Percentiles rank a stretch among this genome's conserved stretches.
Evolutionary conservation across 345 rosid genomes (phyloP).

Genomic region (Acer campestre): DNA sequence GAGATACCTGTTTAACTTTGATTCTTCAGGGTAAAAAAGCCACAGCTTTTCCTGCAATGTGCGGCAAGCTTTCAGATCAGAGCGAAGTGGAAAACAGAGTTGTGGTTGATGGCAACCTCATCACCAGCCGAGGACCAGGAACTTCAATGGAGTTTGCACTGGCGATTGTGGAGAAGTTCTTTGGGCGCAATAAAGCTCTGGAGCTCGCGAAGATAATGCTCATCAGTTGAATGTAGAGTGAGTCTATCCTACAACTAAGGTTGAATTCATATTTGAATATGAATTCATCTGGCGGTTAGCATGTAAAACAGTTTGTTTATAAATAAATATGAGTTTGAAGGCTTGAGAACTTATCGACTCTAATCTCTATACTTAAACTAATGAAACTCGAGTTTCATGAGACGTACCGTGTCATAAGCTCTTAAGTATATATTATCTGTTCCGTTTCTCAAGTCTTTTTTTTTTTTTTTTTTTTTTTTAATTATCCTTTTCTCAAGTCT

Average conservation of each 20-base stretch:
- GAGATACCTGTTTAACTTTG: background rate
- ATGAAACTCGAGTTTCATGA: too few relatives aligned
- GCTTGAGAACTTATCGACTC: background rate
- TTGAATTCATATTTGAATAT: conserved; percentile 27
- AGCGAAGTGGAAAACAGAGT: conserved; percentile 78
- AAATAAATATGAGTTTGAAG: conserved; percentile 22
- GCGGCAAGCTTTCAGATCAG: conserved; percentile 73
- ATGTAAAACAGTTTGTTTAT: conserved; percentile 18
- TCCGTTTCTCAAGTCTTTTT: too few relatives aligned
- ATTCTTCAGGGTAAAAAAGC: conserved; percentile 85
- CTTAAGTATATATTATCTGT: too few relatives aligned
- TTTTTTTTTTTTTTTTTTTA: too few relatives aligned
- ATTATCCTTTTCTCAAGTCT: too few relatives aligned
- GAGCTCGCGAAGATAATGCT: conserved; percentile 72
- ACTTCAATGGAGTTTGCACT: conserved; percentile 86
- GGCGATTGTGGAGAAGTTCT: conserved; percentile 77
- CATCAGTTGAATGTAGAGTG: conserved; percentile 36
- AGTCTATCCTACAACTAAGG: background rate
- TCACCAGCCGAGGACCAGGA: conserved; percentile 93
- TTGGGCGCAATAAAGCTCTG: conserved; percentile 70
- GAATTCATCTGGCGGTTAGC: conserved; percentile 16
- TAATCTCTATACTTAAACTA: too few relatives aligned
- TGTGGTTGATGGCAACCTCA: conserved; percentile 88
- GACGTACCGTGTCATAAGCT: too few relatives aligned
- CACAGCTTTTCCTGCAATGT: conserved; percentile 84